Evolutionary conservation across 768 basidiomycete species (phyloP).

Genomic region (Kwoniella dejecticola): DNA sequence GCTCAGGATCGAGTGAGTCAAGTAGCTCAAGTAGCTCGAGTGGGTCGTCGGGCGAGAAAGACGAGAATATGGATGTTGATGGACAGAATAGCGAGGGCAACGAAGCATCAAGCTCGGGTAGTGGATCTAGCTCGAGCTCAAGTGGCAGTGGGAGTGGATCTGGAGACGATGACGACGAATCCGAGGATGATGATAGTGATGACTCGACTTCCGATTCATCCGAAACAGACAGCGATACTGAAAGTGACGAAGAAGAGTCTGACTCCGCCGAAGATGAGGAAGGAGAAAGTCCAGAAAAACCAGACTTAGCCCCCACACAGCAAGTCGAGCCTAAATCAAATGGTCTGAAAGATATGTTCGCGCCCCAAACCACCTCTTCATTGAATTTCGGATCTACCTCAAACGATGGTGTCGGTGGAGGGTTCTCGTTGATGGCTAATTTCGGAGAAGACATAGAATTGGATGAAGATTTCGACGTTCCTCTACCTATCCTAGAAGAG

Average conservation of each 20-base stretch:
- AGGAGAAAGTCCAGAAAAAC: neutral
- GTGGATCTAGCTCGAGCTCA: constrained; percentile 8
- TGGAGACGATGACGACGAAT: constrained; percentile 21
- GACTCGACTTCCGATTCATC: constrained; percentile 3
- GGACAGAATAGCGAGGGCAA: constrained; percentile 9
- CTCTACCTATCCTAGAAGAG: constrained; percentile 15
- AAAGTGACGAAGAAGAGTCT: constrained; percentile 15
- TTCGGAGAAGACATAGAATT: constrained; percentile 50
- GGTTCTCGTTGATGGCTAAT: constrained; percentile 48
- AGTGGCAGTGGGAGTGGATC: constrained; percentile 10
- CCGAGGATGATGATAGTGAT: constrained; percentile 14
- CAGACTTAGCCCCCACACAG: too few species aligned
- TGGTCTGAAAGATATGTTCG: constrained; percentile 29
- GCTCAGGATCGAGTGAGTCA: neutral
- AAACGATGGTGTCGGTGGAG: constrained; percentile 3
- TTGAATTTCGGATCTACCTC: constrained; percentile 14
- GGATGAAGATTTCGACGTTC: constrained; percentile 48
- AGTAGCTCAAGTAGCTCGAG: constrained; percentile 8
- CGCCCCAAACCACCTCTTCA: constrained; percentile 18
- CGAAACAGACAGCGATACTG: constrained; percentile 12
- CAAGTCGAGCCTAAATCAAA: constrained; percentile 13
- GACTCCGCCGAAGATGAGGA: constrained; percentile 6
- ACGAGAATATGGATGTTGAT: constrained; percentile 25
- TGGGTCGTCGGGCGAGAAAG: constrained; percentile 7
- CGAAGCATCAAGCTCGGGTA: constrained; percentile 12